Evolutionary conservation across 768 basidiomycete species (phyloP), one percentile per base, ranked within the genome.

Genomic region (Hypsizygus marmoreus): DNA sequence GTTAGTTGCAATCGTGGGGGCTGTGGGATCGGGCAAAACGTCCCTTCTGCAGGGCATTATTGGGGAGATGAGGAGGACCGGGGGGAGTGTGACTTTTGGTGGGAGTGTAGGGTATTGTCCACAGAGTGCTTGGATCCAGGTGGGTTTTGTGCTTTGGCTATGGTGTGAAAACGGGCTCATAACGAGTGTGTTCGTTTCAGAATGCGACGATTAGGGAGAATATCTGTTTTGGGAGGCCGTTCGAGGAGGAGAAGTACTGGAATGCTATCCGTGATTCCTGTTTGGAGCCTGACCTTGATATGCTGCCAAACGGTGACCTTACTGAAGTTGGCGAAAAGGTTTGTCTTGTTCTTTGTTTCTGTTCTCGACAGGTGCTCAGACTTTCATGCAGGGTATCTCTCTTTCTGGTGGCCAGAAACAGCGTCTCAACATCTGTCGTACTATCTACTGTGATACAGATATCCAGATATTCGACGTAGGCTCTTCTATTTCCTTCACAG

Each of bases 111-210:
- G 82, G 0, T 91, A 94, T 63, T 94, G 89, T 55, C 82, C 86
- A 12, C 94, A 97, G 60, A 84, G 75, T 33, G 86, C 93, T 9
- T 97, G 93, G 92, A 95, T 97, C 47, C 90, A 93, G 65, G 83
- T 79, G 47, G 50, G 48, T 47, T 22, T 12, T 14, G 22, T 47
- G 14, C 42, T 7, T 34, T 24, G 10, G 32, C 9, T 14, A 24
- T 26, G 10, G 8, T 6, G 9, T 14, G 11, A n/a, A n/a, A n/a
- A n/a, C n/a, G n/a, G n/a, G n/a, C n/a, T n/a, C n/a, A n/a, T n/a
- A n/a, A n/a, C n/a, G n/a, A n/a, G n/a, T n/a, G n/a, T n/a, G n/a
- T n/a, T n/a, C n/a, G n/a, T n/a, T n/a, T 10, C 37, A 86, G 81
- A 88, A 91, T 63, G 79, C 90, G 0, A 95, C 92, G 0, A 80